phyloP scores from a whole-genome alignment of 2,329 filamentous ascomycete species.

The Trichoderma oligosporum region DNA sequence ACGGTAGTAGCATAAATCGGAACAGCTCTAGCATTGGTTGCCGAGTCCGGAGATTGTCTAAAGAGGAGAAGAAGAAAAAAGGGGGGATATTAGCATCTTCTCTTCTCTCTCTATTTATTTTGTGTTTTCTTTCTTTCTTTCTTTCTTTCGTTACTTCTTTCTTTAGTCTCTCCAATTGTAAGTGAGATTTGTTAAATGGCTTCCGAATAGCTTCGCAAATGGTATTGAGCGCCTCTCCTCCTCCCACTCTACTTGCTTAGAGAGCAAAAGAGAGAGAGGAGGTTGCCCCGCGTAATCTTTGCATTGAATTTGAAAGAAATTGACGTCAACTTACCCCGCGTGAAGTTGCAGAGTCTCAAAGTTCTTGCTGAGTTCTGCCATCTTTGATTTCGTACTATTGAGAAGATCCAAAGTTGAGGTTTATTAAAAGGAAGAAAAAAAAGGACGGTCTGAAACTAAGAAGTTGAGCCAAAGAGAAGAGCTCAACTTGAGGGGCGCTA shows the following conservation, averaged over 20 bases:
- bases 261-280: neutral
- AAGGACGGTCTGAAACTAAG: conserved; percentile 19
- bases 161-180: neutral
- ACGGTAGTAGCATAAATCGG: conserved; percentile 93
- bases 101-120: neutral
- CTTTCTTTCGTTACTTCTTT: neutral
- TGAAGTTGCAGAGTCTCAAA: conserved; percentile 87
- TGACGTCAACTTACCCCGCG: conserved; percentile 59
- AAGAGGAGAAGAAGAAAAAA: conserved; percentile 11
- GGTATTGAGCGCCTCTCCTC: too few relatives aligned
- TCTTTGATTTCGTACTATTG: conserved; percentile 22
- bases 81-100: conserved; percentile 11
- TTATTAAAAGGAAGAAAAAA: conserved; percentile 28
- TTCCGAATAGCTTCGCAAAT: neutral
- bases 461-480: too few relatives aligned
- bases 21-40: conserved; percentile 84
- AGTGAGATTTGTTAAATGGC: too few relatives aligned
- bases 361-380: conserved; percentile 50
- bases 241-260: too few relatives aligned
- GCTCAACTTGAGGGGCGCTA: too few relatives aligned
- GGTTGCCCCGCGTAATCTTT: neutral
- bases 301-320: neutral
- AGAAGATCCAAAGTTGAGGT: neutral
- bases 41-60: conserved; percentile 74
- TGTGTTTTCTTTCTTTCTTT: neutral